A percentile compares a stretch with the other conserved stretches of the same genome.
Evolutionary conservation across 768 basidiomycete genomes (phyloP).

Genomic region (Tylopilus vinaceipallidus): DNA sequence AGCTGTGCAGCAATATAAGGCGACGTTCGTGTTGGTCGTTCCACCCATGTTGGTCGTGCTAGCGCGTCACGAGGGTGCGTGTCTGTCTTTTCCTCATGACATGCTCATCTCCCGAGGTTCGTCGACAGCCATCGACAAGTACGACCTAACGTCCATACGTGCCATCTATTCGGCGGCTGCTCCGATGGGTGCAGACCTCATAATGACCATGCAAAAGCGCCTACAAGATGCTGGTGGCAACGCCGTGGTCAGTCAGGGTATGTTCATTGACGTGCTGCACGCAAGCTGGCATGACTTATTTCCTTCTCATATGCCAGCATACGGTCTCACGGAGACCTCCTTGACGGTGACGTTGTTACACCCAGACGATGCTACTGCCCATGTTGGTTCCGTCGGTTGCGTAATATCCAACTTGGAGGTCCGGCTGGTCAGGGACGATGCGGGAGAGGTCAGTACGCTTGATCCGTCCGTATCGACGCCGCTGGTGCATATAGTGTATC

Average conservation of each 20-base stretch:
- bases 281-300: neutral
- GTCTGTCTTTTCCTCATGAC: neutral
- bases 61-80: constrained; percentile 62
- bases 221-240: constrained; percentile 42
- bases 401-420: constrained; percentile 77
- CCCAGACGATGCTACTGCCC: constrained; percentile 40
- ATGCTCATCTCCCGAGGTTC: no score
- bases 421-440: constrained; percentile 64
- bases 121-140: constrained; percentile 54
- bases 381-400: constrained; percentile 64
- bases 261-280: neutral
- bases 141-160: constrained; percentile 60
- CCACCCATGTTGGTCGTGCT: constrained; percentile 85
- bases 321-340: constrained; percentile 82
- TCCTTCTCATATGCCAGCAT: constrained; percentile 57
- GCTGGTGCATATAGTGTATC: no score
- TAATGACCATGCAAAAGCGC: constrained; percentile 42
- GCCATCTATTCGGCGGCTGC: constrained; percentile 75
- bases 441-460: constrained; percentile 40
- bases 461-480: no score
- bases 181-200: constrained; percentile 66
- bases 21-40: constrained; percentile 59
- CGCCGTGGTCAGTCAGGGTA: constrained; percentile 53
- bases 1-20: constrained; percentile 61
- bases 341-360: constrained; percentile 64